phyloP scores from a whole-genome alignment of 352 stramenopile species.

The Pythium aristosporum region DNA sequence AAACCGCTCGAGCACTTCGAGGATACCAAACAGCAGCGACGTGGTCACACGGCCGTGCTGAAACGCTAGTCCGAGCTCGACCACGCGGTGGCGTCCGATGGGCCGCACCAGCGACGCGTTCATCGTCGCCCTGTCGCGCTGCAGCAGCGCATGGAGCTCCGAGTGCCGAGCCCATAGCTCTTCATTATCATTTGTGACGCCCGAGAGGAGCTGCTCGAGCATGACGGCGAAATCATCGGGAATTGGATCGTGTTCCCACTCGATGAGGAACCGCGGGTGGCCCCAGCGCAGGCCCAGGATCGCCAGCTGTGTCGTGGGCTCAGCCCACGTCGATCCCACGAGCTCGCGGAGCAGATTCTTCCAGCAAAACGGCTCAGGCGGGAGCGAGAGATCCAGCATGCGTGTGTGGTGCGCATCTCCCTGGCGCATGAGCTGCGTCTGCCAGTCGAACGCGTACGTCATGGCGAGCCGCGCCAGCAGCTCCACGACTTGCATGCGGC shows the following conservation, averaged over 20 bases:
- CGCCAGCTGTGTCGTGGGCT: constrained; percentile 9
- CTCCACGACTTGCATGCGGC: constrained; percentile 15
- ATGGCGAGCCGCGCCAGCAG: constrained; percentile 16
- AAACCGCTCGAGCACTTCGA: constrained; percentile 28
- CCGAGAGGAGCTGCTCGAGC: constrained; percentile 19
- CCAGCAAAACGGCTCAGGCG: constrained; percentile 1
- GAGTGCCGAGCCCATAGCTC: background rate
- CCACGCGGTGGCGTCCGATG: constrained; percentile 6
- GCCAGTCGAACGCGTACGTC: constrained; percentile 11
- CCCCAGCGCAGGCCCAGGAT: constrained; percentile 18
- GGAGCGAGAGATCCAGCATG: too few species aligned
- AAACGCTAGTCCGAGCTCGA: constrained; percentile 21
- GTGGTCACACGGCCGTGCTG: constrained; percentile 18
- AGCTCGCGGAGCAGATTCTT: constrained; percentile 13
- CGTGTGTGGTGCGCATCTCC: background rate
- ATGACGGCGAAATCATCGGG: constrained; percentile 18
- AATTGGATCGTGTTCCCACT: constrained; percentile 25
- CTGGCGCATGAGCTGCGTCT: constrained; percentile 10
- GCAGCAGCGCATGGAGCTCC: constrained; percentile 1
- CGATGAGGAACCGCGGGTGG: constrained; percentile 24
- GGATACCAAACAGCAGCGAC: constrained; percentile 21
- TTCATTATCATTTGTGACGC: constrained; percentile 7
- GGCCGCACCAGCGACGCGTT: background rate
- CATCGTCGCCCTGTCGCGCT: background rate
- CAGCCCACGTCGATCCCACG: constrained; percentile 15